Base-by-base conservation (phyloP, 495 filamentous ascomycete species). In the Aspergillus steynii region DNA sequence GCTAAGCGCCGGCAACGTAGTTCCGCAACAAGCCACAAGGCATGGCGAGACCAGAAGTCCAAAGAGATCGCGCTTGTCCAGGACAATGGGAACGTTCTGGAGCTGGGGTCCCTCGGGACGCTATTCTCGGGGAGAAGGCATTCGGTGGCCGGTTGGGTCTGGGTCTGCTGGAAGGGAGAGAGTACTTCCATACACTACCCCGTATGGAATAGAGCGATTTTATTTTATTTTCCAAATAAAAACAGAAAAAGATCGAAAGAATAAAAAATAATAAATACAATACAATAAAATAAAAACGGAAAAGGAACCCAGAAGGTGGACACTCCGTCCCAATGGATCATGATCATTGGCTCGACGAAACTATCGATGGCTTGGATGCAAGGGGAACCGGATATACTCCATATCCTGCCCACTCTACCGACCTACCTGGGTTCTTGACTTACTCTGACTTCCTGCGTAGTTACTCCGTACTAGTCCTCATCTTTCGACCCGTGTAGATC, bases 401-500 rank as follows among this genome's bases (percentile, higher is more conserved):
- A 42, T 42, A 4, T 42, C 14, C 37, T 42, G 10, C 12, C 37
- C 37, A 42, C 37, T 42, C 20, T 20, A 20, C 20, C 20, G 20
- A 20, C 20, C 20, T 34, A 3, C 31, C 3, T 34, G 9, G 2
- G 6, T 34, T 1, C 2, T 9, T 42, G 12, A 42, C 37, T 42
- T 14, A 4, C 37, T 20, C 20, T 20, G 20, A 20, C 20, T 20
- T 20, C 20, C 20, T 20, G 20, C 20, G 20, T 20, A 20, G 20
- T 20, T 20, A 20, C 20, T 20, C 20, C 20, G 20, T 20, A 20
- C 20, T 20, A 20, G 20, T 20, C 20, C 20, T 20, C 20, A 20
- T 20, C 68, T 65, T 66, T 69, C 56, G 60, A 61, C 72, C 71
- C 68, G 70, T 74, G 75, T 73, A 68, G 74, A 78, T 76, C 71